These are phyloP conservation scores for Boletus huronensis DNA, from an alignment of 768 basidiomycete genomes.

Conservation along the genomic window DNA sequence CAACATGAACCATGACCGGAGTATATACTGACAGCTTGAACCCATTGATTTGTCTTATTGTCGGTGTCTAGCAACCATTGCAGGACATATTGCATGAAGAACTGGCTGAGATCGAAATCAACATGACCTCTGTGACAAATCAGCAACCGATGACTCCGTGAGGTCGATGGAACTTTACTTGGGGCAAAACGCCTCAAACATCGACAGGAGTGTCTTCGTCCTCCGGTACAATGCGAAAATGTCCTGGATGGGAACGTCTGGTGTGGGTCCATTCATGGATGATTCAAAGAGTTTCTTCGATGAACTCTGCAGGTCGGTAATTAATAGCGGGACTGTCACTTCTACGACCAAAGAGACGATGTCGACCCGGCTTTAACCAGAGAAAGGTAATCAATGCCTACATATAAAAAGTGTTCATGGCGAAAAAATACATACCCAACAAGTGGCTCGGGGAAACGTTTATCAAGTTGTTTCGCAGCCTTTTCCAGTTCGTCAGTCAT, in stretches of 20 bases:
- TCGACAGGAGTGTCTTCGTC: constrained; percentile 67
- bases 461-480: constrained; percentile 75
- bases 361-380: constrained; percentile 58
- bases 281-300: constrained; percentile 76
- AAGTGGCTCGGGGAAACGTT: constrained; percentile 81
- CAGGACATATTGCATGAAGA: constrained; percentile 85
- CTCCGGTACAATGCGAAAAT: constrained; percentile 84
- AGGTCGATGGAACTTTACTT: constrained; percentile 46
- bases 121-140: constrained; percentile 44
- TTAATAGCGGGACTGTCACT: constrained; percentile 58
- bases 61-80: constrained; percentile 90
- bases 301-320: constrained; percentile 63
- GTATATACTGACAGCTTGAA: constrained; percentile 66
- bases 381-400: not conserved
- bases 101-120: constrained; percentile 65
- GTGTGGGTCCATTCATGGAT: constrained; percentile 82
- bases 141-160: not conserved
- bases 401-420: not conserved
- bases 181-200: constrained; percentile 79
- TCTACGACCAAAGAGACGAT: constrained; percentile 74
- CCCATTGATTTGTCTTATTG: constrained; percentile 90
- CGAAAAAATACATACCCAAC: constrained; percentile 53
- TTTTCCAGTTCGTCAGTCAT: constrained; percentile 93
- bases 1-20: not conserved
- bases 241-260: constrained; percentile 86